Base-by-base conservation (phyloP, 306 rosid species). In the Notholithocarpus densiflorus region DNA sequence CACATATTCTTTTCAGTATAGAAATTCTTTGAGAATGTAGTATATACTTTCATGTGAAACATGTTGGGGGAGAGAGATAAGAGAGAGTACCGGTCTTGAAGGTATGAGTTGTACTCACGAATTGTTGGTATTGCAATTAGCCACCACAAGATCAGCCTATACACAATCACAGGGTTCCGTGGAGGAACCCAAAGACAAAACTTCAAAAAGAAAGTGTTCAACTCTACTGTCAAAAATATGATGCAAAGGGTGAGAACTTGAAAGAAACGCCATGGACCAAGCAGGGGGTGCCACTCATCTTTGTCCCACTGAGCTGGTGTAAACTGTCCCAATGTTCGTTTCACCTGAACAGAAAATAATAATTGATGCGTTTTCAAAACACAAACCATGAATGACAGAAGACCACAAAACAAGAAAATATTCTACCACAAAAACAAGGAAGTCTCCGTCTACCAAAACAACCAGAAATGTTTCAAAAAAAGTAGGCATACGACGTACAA, bases 301-400 rank as follows among this genome's bases (percentile, higher is more conserved):
- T 96, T 96, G 90, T 96, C 99, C 99, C 99, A 96, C 81, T 86
- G 91, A 5, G 99, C 99, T 6, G 99, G 99, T 4, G 96, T 96
- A 84, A 96, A 96, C 76, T 96, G 98, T 53, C 91, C 94, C 75
- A 96, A 85, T 14, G 97, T 91, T 79, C 99, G 84, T 82, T 96
- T 96, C 62, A 96, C 93, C 99, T 96, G 86, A 71, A 82, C 68
- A 59, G 53, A 53, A 48, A 20, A 7, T 51, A 37, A 26, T 55
- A 27, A 2, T 71, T 40, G 71, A 54, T 61, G 70, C 53, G 51
- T 74, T 77, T 29, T 27, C 23, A 48, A 68, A 34, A 75, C 81
- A 71, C 21, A 71, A 31, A 57, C 56, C 48, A 18, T 32, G 3
- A 72, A 37, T 13, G 56, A 26, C 55, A 65, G 65, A 6, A 18